Percentiles rank a stretch among this genome's conserved stretches.
These are phyloP conservation scores for Penicillium diatomitis DNA, from an alignment of 495 filamentous ascomycete genomes.

Conservation along the genomic window DNA sequence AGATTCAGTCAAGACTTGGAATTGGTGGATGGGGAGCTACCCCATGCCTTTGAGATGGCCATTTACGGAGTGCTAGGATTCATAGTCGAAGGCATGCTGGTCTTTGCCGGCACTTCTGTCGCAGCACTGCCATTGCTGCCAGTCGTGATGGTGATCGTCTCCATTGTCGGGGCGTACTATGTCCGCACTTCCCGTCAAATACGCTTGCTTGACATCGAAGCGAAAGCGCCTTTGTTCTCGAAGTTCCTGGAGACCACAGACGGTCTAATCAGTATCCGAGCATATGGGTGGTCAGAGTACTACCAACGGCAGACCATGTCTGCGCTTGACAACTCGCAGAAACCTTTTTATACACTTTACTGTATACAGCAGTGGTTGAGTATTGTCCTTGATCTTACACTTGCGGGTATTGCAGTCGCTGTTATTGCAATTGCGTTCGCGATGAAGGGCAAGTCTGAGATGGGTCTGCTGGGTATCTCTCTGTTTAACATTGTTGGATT, in stretches of 20 bases:
- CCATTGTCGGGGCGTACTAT: conserved; percentile 15
- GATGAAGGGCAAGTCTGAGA: conserved; percentile 11
- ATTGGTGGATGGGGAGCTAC: conserved; percentile 41
- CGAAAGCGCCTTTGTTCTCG: conserved; percentile 58
- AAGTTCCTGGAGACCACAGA: conserved; percentile 57
- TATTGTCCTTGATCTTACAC: conserved; percentile 52
- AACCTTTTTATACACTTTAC: conserved; percentile 49
- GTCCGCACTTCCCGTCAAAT: conserved; percentile 42
- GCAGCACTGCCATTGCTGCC: conserved; percentile 10
- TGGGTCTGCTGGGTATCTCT: conserved; percentile 20
- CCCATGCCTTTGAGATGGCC: conserved; percentile 8
- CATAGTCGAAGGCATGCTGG: conserved; percentile 10
- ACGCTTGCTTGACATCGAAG: conserved; percentile 48
- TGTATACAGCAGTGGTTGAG: conserved; percentile 64
- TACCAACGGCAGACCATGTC: conserved; percentile 51
- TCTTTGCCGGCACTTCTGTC: conserved; percentile 16
- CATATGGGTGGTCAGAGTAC: conserved; percentile 52
- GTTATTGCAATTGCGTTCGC: conserved; percentile 27
- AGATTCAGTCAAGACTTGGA: conserved; percentile 33
- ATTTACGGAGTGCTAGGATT: conserved; percentile 7
- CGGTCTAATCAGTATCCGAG: conserved; percentile 62
- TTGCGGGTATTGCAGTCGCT: conserved; percentile 47
- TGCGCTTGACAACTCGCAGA: conserved; percentile 49
- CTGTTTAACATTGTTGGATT: conserved; percentile 25
- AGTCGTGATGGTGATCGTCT: conserved; percentile 9